A percentile compares a stretch with the other conserved stretches of the same genome.
Conservation (phyloP, 2,329 filamentous ascomycete species). For the Nigrospora oryzae region DNA sequence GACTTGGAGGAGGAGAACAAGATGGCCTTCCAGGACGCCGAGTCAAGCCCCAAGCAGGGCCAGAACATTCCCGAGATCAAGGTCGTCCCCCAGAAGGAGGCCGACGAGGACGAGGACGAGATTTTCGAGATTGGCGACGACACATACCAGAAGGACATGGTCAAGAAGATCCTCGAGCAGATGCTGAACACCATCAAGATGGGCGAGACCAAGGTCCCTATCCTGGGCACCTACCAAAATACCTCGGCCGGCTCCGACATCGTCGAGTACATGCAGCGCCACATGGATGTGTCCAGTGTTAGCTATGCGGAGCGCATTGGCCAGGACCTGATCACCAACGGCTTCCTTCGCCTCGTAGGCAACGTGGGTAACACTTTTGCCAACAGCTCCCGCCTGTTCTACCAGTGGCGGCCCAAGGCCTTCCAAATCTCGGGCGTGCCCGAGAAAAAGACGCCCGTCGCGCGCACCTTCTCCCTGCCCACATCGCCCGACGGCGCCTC, state of each 20-base stretch:
- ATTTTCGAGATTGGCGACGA: slow-evolving; percentile 86
- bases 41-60: slow-evolving; percentile 52
- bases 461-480: slow-evolving; percentile 66
- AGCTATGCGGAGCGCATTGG: slow-evolving; percentile 91
- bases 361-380: slow-evolving; percentile 94
- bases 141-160: slow-evolving; percentile 72
- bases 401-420: slow-evolving; percentile 90
- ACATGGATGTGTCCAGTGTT: slow-evolving; percentile 76
- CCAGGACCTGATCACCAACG: slow-evolving; percentile 80
- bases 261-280: slow-evolving; percentile 86
- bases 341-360: slow-evolving; percentile 82
- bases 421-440: slow-evolving; percentile 83
- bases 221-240: slow-evolving; percentile 90
- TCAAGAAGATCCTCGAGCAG: slow-evolving; percentile 83
- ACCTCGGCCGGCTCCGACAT: slow-evolving; percentile 88
- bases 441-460: slow-evolving; percentile 71
- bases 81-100: slow-evolving; percentile 60
- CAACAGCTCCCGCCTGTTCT: slow-evolving; percentile 95
- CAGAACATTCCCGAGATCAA: slow-evolving; percentile 73
- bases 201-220: slow-evolving; percentile 88
- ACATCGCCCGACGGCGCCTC: slow-evolving; percentile 47
- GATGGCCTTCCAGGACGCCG: slow-evolving; percentile 86
- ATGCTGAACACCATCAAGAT: slow-evolving; percentile 83
- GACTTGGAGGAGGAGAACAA: slow-evolving; percentile 98
- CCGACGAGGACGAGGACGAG: slow-evolving; percentile 67